Evolutionary conservation across 805 yeast species (phyloP).

Genomic region (Spencermartinsiella europaea): DNA sequence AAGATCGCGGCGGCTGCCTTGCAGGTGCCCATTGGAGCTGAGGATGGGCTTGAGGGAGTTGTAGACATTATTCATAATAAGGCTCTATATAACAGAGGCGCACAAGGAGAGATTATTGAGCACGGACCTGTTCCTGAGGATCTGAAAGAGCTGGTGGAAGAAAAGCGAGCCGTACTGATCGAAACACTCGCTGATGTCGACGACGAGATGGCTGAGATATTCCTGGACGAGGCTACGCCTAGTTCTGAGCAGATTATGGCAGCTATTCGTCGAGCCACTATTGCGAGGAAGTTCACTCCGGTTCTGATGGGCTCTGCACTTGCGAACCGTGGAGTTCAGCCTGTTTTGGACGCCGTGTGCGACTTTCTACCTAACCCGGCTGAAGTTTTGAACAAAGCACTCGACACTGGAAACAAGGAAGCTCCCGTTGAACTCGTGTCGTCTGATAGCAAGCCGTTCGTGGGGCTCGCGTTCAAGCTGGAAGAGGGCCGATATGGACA

Average conservation of each 20-base stretch:
- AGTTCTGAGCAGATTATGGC: constrained; percentile 72
- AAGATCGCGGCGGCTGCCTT: constrained; percentile 95
- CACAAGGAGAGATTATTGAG: constrained; percentile 78
- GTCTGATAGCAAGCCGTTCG: constrained; percentile 70
- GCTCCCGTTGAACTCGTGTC: constrained; percentile 70
- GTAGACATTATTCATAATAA: constrained; percentile 87
- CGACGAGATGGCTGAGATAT: constrained; percentile 93
- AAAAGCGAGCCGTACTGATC: constrained; percentile 77
- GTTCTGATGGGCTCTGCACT: constrained; percentile 99
- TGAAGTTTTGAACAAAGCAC: constrained; percentile 84
- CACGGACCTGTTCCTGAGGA: constrained; percentile 69
- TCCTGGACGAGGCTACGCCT: constrained; percentile 86
- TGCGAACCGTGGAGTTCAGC: constrained; percentile 94
- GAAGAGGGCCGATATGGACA: constrained; percentile 99
- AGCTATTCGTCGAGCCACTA: constrained; percentile 93
- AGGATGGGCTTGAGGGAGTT: constrained; percentile 76
- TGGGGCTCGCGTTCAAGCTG: constrained; percentile 96
- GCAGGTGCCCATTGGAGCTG: constrained; percentile 97
- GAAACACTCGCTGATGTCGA: constrained; percentile 98
- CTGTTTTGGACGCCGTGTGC: constrained; percentile 91
- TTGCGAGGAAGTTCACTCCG: constrained; percentile 95
- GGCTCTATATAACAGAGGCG: constrained; percentile 83
- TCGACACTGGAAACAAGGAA: constrained; percentile 62
- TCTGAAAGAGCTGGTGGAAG: constrained; percentile 76
- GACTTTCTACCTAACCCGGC: constrained; percentile 95